phyloP scores from a whole-genome alignment of 139 green algal genomes.

The Haematococcus lacustris region DNA sequence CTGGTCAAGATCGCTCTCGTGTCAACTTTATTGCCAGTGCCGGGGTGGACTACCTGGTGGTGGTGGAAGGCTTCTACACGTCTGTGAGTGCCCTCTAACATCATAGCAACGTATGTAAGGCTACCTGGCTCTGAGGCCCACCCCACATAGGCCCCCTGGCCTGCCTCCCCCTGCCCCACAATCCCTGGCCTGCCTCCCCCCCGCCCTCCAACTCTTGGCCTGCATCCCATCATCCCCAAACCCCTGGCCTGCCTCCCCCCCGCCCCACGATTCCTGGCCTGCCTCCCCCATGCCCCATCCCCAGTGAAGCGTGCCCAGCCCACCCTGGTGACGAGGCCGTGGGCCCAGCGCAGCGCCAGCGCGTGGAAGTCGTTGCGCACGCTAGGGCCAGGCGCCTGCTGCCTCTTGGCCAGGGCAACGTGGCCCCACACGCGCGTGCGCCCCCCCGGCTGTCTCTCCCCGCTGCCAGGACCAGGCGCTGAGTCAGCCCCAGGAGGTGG shows the following conservation, averaged over 20 bases:
- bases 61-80: too few species aligned
- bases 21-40: neutral
- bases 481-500: constrained; percentile 1
- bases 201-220: too few species aligned
- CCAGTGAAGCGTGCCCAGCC: neutral
- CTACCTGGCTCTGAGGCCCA: too few species aligned
- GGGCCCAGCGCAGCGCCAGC: constrained; percentile 59
- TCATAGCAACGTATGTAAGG: too few species aligned
- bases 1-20: neutral
- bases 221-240: neutral
- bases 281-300: neutral
- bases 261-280: neutral
- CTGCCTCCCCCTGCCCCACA: too few species aligned
- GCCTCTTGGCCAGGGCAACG: constrained; percentile 13
- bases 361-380: constrained; percentile 37
- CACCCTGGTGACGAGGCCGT: constrained; percentile 42
- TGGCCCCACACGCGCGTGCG: constrained; percentile 25
- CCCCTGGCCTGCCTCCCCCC: neutral
- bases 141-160: too few species aligned
- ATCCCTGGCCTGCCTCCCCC: too few species aligned
- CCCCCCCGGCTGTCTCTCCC: neutral
- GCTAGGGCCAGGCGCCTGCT: neutral
- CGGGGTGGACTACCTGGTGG: too few species aligned
- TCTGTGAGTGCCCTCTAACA: too few species aligned
- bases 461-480: neutral